Conservation (phyloP, 2,329 filamentous ascomycete genomes). For the Colletotrichum navitas region DNA sequence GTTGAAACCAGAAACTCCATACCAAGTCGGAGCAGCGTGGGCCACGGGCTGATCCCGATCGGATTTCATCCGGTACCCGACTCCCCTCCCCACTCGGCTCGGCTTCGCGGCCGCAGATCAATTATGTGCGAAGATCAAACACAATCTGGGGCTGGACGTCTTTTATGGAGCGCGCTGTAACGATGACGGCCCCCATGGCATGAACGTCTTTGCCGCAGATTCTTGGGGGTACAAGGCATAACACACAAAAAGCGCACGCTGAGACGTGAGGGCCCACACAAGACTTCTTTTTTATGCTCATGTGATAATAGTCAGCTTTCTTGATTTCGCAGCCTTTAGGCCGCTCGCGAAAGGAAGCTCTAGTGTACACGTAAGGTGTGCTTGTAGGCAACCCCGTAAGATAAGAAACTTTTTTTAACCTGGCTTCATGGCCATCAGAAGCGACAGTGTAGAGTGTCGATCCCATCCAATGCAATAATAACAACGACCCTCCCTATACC, state of each 20-base stretch:
- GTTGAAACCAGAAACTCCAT: not conserved
- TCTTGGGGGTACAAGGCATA: not conserved
- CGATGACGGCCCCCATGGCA: constrained; percentile 2
- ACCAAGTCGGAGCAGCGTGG: not conserved
- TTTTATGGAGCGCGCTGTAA: constrained; percentile 14
- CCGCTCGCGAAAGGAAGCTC: constrained; percentile 27
- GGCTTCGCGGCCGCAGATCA: constrained; percentile 18
- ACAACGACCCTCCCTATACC: constrained; percentile 1
- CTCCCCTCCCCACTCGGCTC: not conserved
- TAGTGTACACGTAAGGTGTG: constrained; percentile 33
- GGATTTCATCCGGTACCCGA: constrained; percentile 8
- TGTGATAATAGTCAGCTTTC: constrained; percentile 17
- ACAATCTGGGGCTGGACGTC: not conserved
- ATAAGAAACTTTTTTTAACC: constrained; percentile 26
- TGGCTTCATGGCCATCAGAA: constrained; percentile 23
- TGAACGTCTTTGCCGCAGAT: constrained; percentile 18
- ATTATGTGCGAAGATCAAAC: constrained; percentile 33
- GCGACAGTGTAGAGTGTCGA: constrained; percentile 24
- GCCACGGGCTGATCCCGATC: constrained; percentile 23
- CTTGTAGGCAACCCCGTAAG: constrained; percentile 7
- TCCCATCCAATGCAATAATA: not conserved
- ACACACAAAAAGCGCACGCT: not conserved
- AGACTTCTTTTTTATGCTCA: not conserved
- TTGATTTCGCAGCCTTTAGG: constrained; percentile 27
- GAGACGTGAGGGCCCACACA: not conserved